Evolutionary conservation across 306 rosid species (phyloP).

Genomic region (Prosopis cineraria): DNA sequence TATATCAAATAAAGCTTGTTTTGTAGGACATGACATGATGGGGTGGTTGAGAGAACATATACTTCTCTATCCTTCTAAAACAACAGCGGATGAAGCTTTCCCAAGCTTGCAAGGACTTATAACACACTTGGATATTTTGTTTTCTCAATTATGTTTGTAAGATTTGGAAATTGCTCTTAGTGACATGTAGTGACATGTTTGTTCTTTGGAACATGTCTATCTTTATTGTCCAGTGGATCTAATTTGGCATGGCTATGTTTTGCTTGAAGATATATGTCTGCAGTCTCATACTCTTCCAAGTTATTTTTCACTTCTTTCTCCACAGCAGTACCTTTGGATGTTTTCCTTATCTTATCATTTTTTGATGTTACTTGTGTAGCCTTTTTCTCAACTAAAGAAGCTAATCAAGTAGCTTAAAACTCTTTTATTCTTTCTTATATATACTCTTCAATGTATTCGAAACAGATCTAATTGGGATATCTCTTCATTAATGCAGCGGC

Average conservation of each 20-base stretch:
- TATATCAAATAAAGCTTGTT: no score
- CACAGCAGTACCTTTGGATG: not conserved
- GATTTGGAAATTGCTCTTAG: not conserved
- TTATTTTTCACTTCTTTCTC: not conserved
- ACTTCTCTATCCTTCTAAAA: conserved; percentile 13
- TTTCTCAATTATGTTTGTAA: not conserved
- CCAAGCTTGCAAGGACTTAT: not conserved
- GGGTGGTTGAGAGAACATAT: no score
- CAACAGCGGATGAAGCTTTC: not conserved
- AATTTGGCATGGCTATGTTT: not conserved
- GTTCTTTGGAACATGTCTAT: not conserved
- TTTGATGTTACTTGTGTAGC: not conserved
- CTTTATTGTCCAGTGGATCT: not conserved
- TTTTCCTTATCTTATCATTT: not conserved
- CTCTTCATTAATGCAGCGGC: conserved; percentile 63
- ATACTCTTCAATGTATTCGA: not conserved
- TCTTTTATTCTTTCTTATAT: not conserved
- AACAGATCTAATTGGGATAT: conserved; percentile 29
- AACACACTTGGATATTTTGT: not conserved
- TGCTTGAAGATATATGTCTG: not conserved
- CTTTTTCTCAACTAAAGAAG: not conserved
- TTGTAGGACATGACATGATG: not conserved
- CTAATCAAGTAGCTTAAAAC: not conserved
- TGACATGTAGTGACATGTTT: not conserved
- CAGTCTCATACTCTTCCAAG: not conserved